Percentiles rank a stretch among this genome's conserved stretches.
These are phyloP conservation scores for Pachysandra terminalis DNA, from an alignment of 164 flowering plant genomes.

Conservation along the genomic window DNA sequence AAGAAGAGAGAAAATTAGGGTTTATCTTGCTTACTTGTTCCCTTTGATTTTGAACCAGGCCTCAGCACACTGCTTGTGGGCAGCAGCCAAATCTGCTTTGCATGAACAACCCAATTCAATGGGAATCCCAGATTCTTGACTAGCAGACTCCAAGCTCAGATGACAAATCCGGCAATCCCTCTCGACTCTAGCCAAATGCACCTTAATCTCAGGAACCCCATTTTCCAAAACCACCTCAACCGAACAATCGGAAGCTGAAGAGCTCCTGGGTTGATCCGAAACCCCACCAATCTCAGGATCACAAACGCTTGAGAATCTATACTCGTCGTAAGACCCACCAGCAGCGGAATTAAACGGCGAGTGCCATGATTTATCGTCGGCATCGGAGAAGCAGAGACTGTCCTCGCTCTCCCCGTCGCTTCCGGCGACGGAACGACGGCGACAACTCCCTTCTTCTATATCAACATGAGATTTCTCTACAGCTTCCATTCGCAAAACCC, in stretches of 20 bases:
- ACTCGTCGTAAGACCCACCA: slow-evolving; percentile 59
- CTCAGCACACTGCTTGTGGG: slow-evolving; percentile 87
- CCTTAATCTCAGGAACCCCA: slow-evolving; percentile 26
- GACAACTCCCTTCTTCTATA: slow-evolving; percentile 12
- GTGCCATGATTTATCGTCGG: slow-evolving; percentile 39
- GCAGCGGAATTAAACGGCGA: slow-evolving; percentile 27
- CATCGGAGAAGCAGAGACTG: slow-evolving; percentile 28
- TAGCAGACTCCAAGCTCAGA: slow-evolving; percentile 41
- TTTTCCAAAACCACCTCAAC: slow-evolving; percentile 45
- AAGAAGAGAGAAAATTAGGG: slow-evolving; percentile 1
- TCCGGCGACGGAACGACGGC: slow-evolving; percentile 10
- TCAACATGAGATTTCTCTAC: slow-evolving; percentile 29
- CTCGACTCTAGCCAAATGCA: slow-evolving; percentile 35
- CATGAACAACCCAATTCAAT: slow-evolving; percentile 69
- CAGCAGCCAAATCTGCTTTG: slow-evolving; percentile 72
- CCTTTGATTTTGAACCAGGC: slow-evolving; percentile 95
- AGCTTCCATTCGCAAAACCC: slow-evolving; percentile 35
- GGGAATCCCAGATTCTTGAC: slow-evolving; percentile 42
- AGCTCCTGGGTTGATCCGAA: slow-evolving; percentile 35
- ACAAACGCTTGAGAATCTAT: slow-evolving; percentile 38
- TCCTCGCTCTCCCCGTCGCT: slow-evolving; percentile 11
- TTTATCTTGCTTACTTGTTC: slow-evolving; percentile 63
- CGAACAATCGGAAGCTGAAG: slow-evolving; percentile 51
- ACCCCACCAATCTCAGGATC: slow-evolving; percentile 41
- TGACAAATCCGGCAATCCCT: slow-evolving; percentile 75